Percentiles rank a stretch among this genome's conserved stretches.
These are phyloP conservation scores for Panellus pusillus DNA, from an alignment of 768 basidiomycete genomes.

Conservation along the genomic window DNA sequence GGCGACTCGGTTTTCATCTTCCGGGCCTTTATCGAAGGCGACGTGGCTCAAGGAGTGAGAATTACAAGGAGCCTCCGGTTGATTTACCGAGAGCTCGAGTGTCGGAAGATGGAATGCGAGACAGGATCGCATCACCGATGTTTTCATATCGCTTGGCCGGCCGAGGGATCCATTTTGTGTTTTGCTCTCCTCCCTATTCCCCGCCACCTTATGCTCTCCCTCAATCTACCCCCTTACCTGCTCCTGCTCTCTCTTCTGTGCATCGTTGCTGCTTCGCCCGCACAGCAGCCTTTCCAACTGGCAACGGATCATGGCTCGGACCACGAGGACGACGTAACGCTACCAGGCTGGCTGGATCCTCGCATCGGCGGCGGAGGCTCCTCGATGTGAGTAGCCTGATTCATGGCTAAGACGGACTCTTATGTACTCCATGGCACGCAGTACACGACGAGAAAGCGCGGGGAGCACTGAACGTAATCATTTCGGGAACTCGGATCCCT, in stretches of 20 bases:
- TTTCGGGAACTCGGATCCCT: slow-evolving; percentile 80
- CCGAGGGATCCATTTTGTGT: too few species aligned
- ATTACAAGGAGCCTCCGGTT: too few species aligned
- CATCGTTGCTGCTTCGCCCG: slow-evolving; percentile 15
- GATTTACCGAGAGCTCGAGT: too few species aligned
- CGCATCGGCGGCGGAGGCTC: slow-evolving; percentile 65
- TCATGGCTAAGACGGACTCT: not conserved
- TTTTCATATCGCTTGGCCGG: too few species aligned
- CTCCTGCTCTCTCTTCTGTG: slow-evolving; percentile 7
- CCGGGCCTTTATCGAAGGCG: too few species aligned
- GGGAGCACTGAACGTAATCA: slow-evolving; percentile 84
- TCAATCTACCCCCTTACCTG: not conserved
- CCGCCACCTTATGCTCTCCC: slow-evolving; percentile 1
- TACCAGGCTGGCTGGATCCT: slow-evolving; percentile 61
- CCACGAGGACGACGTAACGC: slow-evolving; percentile 3
- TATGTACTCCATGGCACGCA: slow-evolving; percentile 26
- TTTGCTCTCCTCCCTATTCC: not conserved
- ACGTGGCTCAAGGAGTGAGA: too few species aligned
- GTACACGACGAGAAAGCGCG: slow-evolving; percentile 64
- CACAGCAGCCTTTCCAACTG: slow-evolving; percentile 12
- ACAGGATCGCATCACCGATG: too few species aligned
- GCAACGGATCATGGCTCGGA: slow-evolving; percentile 1
- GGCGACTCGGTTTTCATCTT: too few species aligned
- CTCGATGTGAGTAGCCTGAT: slow-evolving; percentile 59
- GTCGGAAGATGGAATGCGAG: too few species aligned